Evolutionary conservation across 1,139 yeast species (phyloP).

Genomic region (Saccharomyces hybrid): DNA sequence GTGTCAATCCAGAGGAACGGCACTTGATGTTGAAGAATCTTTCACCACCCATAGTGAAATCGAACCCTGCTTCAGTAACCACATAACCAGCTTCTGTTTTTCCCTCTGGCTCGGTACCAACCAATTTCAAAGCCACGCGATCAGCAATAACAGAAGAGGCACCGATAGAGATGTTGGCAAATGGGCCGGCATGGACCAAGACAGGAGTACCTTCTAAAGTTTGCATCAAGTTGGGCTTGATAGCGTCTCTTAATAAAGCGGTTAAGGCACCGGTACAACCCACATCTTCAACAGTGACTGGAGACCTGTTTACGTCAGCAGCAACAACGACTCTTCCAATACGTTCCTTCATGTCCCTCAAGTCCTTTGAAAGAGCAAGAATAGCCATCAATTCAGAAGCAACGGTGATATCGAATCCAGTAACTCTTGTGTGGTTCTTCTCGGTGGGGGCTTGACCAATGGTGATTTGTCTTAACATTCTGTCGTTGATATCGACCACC

Average conservation of each 20-base stretch:
- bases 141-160: slow-evolving; percentile 94
- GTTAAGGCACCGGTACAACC: slow-evolving; percentile 98
- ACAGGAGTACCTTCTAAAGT: slow-evolving; percentile 98
- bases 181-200: slow-evolving; percentile 97
- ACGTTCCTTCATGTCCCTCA: slow-evolving; percentile 82
- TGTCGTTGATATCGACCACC: slow-evolving; percentile 93
- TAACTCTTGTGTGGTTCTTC: slow-evolving; percentile 78
- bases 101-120: slow-evolving; percentile 61
- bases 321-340: slow-evolving; percentile 91
- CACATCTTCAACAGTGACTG: slow-evolving; percentile 91
- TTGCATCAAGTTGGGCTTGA: slow-evolving; percentile 97
- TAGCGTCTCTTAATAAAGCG: slow-evolving; percentile 92
- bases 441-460: slow-evolving; percentile 94
- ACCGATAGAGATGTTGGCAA: slow-evolving; percentile 95
- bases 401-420: slow-evolving; percentile 95
- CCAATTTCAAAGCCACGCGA: slow-evolving; percentile 87
- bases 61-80: slow-evolving; percentile 81
- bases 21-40: slow-evolving; percentile 75
- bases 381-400: slow-evolving; percentile 99
- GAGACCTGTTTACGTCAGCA: slow-evolving; percentile 71
- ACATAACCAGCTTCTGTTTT: slow-evolving; percentile 55
- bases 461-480: slow-evolving; percentile 86
- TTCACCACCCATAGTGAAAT: slow-evolving; percentile 87
- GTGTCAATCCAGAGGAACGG: slow-evolving; percentile 64
- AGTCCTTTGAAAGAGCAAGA: slow-evolving; percentile 76